Conservation (phyloP, 371 early-diverging fungal genomes). For the Capniomyces stellatus region DNA sequence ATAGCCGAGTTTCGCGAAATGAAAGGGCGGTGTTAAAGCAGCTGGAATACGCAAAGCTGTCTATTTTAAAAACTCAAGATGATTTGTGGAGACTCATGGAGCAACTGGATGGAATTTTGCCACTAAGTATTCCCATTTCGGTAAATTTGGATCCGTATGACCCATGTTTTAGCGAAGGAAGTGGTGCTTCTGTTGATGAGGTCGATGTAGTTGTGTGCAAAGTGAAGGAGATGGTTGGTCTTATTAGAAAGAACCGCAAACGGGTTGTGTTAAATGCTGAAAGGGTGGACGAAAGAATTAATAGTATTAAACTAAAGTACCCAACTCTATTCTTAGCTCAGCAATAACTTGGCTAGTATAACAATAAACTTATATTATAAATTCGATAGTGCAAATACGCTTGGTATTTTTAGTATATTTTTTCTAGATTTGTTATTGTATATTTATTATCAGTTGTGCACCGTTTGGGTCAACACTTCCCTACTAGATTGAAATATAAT, state of each 20-base stretch:
- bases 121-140: not conserved
- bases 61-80: not conserved
- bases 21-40: not conserved
- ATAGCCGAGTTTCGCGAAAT: no score
- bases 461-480: no score
- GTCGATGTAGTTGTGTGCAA: not conserved
- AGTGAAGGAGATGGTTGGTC: not conserved
- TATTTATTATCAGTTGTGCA: no score
- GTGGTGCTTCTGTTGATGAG: not conserved
- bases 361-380: no score
- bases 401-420: no score
- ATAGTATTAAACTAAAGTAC: not conserved
- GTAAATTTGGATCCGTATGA: not conserved
- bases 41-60: not conserved
- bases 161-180: not conserved
- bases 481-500: no score
- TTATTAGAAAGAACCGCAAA: not conserved
- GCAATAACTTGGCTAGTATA: no score
- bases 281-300: not conserved
- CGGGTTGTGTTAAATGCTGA: not conserved
- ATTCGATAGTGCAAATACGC: no score
- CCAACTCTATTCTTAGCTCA: not conserved
- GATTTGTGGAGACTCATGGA: not conserved
- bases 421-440: no score
- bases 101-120: not conserved